Evolutionary conservation across 495 filamentous ascomycete species (phyloP).

Genomic region (Glutinoglossum americanum): DNA sequence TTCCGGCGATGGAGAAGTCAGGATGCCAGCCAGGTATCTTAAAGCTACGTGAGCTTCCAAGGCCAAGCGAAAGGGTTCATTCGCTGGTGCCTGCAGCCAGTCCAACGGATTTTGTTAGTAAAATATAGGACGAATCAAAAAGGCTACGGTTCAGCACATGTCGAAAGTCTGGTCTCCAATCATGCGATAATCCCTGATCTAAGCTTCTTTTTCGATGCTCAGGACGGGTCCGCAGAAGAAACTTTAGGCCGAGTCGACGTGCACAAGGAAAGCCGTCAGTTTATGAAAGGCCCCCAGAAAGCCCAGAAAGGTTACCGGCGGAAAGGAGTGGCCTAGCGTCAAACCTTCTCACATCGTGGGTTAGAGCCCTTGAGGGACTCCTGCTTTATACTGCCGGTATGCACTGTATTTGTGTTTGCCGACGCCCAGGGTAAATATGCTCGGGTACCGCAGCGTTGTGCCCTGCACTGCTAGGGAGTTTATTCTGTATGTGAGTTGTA

Average conservation of each 20-base stretch:
- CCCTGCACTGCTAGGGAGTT: too few relatives aligned
- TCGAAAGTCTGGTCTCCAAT: not conserved
- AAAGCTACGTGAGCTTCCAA: not conserved
- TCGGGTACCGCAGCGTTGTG: too few relatives aligned
- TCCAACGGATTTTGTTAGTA: not conserved
- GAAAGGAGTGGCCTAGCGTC: not conserved
- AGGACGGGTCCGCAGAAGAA: not conserved
- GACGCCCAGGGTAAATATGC: too few relatives aligned
- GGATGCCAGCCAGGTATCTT: not conserved
- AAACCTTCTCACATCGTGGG: not conserved
- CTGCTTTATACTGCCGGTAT: too few relatives aligned
- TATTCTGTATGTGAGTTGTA: too few relatives aligned
- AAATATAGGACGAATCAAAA: not conserved
- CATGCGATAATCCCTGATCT: not conserved
- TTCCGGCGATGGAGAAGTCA: not conserved
- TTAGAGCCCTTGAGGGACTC: not conserved
- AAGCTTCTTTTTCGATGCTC: not conserved
- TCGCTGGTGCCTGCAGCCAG: not conserved
- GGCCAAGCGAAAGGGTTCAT: not conserved
- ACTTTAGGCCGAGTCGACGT: not conserved
- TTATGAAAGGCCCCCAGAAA: not conserved
- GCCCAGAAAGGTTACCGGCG: too few relatives aligned
- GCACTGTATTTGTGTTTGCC: too few relatives aligned
- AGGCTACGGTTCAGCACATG: not conserved
- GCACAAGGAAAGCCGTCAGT: not conserved